A percentile compares a stretch with the other conserved stretches of the same genome.
Evolutionary conservation across 202 grass and related monocot species (phyloP).

Genomic region (Brachypodium distachyon): DNA sequence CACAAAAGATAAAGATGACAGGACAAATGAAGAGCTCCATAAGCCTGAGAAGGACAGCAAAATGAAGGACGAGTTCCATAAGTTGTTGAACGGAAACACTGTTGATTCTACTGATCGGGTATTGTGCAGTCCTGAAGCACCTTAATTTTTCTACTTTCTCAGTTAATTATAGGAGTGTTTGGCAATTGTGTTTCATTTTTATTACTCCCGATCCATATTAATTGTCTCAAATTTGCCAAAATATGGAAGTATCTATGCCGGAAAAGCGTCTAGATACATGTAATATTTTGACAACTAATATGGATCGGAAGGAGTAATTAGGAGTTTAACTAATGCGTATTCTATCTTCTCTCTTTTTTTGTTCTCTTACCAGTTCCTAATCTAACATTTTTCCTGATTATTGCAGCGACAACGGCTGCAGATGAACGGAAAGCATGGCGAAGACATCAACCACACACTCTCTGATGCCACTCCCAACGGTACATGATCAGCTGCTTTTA

Average conservation of each 20-base stretch:
- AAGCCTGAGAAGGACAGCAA: slow-evolving; percentile 56
- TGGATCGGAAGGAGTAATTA: too few species aligned
- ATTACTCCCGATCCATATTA: too few species aligned
- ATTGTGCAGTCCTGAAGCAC: slow-evolving; percentile 3
- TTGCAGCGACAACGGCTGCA: slow-evolving; percentile 75
- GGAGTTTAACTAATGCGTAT: too few species aligned
- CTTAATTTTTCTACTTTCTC: not conserved
- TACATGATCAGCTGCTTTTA: slow-evolving; percentile 30
- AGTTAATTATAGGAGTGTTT: not conserved
- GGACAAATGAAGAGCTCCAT: slow-evolving; percentile 40
- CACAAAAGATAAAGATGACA: slow-evolving; percentile 61
- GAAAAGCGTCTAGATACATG: too few species aligned
- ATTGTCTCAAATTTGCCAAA: too few species aligned
- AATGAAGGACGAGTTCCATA: slow-evolving; percentile 57
- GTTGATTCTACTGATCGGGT: slow-evolving; percentile 71
- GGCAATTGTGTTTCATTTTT: not conserved
- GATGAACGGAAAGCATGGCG: slow-evolving; percentile 79
- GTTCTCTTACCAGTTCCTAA: not conserved
- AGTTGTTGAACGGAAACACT: slow-evolving; percentile 67
- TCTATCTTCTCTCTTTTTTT: too few species aligned
- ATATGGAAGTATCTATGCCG: too few species aligned
- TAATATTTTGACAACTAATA: too few species aligned
- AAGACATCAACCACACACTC: slow-evolving; percentile 49
- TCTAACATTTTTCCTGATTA: not conserved
- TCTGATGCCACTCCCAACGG: slow-evolving; percentile 42